Evolutionary conservation across 2,329 filamentous ascomycete genomes (phyloP).

Genomic region (Chaetomiaceae sp.): DNA sequence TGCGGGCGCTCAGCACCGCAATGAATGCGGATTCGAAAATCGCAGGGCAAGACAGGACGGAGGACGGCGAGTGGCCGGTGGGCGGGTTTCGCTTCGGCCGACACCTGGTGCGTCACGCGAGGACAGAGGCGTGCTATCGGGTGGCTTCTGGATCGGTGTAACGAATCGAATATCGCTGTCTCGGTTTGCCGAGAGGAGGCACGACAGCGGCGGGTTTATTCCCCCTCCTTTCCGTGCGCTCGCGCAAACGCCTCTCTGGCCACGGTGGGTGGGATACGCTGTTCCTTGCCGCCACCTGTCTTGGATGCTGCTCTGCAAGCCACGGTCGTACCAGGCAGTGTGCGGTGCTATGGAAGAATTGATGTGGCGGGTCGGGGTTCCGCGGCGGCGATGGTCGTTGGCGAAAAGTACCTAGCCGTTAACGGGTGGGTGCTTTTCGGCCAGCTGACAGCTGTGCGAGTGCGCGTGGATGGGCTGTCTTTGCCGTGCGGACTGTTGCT

Average conservation of each 20-base stretch:
- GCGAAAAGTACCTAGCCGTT: neutral
- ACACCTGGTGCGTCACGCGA: conserved; percentile 19
- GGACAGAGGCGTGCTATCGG: conserved; percentile 5
- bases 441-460: neutral
- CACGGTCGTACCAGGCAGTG: neutral
- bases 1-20: conserved; percentile 11
- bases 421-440: neutral
- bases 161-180: conserved; percentile 14
- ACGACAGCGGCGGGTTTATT: neutral
- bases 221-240: neutral
- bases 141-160: conserved; percentile 22
- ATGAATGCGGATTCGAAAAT: conserved; percentile 5
- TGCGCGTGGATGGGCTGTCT: neutral
- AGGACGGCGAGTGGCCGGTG: neutral
- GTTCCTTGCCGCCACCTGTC: neutral
- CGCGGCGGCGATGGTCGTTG: neutral
- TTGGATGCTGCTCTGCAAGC: neutral
- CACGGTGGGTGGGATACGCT: neutral
- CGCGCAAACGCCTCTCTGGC: neutral
- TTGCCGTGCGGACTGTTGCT: neutral
- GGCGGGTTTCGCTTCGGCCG: conserved; percentile 11
- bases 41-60: conserved; percentile 3
- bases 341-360: neutral
- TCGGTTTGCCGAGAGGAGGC: conserved; percentile 1
- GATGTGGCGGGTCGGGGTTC: neutral